Evolutionary conservation across 23 red algal genomes (phyloP).

Genomic region (Chondrus crispus): DNA sequence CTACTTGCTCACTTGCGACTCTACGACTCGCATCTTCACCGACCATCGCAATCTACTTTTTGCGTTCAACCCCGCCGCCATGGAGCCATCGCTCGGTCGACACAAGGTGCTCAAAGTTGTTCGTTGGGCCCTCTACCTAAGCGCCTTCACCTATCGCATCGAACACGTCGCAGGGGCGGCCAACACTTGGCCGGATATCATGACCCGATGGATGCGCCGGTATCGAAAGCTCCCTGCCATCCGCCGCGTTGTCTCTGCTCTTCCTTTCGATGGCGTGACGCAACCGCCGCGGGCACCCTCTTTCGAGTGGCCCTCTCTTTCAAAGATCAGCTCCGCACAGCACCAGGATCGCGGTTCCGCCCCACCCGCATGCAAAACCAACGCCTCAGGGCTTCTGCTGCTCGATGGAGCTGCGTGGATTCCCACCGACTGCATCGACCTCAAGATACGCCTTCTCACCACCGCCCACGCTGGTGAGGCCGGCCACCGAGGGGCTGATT

Average conservation of each 20-base stretch:
- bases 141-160: constrained; percentile 11
- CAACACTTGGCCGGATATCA: constrained; percentile 42
- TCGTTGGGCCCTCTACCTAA: constrained; percentile 7
- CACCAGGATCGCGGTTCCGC: background rate
- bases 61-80: constrained; percentile 15
- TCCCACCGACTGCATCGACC: background rate
- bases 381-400: background rate
- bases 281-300: background rate
- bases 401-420: constrained; percentile 30
- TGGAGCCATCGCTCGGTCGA: background rate
- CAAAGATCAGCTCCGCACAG: background rate
- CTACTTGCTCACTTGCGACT: background rate
- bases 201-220: background rate
- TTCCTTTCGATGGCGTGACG: background rate
- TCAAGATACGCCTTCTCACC: background rate
- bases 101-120: constrained; percentile 24
- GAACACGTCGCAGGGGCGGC: background rate
- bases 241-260: background rate
- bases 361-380: background rate
- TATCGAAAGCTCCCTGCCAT: background rate
- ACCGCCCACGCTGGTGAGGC: constrained; percentile 1
- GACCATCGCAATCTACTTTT: constrained; percentile 30
- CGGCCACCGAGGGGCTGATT: background rate
- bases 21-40: constrained; percentile 11
- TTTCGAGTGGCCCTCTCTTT: background rate